These are phyloP conservation scores for Claviceps pazoutovae DNA, from an alignment of 2,329 filamentous ascomycete genomes.

Conservation along the genomic window DNA sequence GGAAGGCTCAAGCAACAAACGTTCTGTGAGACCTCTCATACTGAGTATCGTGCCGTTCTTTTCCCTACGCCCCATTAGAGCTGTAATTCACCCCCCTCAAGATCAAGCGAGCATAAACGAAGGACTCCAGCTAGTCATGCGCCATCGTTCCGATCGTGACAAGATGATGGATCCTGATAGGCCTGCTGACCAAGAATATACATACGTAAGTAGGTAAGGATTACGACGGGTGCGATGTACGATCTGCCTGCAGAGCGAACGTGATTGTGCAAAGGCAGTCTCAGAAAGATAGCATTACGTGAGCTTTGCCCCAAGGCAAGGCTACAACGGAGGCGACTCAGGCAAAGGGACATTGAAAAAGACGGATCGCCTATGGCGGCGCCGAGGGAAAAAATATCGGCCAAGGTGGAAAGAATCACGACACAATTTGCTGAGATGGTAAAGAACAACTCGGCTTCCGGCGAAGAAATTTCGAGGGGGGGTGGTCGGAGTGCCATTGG, in stretches of 20 bases:
- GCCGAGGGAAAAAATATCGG: not conserved
- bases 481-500: constrained; percentile 1
- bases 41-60: not conserved
- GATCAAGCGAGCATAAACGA: not conserved
- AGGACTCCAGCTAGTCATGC: not conserved
- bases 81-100: no score
- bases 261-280: no score
- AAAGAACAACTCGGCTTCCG: not conserved
- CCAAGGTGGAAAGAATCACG: not conserved
- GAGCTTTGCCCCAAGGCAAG: not conserved
- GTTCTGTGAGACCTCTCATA: not conserved
- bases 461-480: not conserved
- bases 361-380: not conserved
- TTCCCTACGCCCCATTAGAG: not conserved
- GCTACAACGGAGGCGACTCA: not conserved
- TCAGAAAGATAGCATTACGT: not conserved
- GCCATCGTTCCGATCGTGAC: not conserved
- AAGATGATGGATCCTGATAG: not conserved
- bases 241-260: no score
- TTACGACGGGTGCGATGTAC: no score
- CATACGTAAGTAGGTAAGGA: no score
- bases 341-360: not conserved
- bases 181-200: not conserved
- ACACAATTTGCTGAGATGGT: not conserved
- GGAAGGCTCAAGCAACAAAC: not conserved